Conservation (phyloP, 2,329 filamentous ascomycete species). For the Penicillium griseofulvum region DNA sequence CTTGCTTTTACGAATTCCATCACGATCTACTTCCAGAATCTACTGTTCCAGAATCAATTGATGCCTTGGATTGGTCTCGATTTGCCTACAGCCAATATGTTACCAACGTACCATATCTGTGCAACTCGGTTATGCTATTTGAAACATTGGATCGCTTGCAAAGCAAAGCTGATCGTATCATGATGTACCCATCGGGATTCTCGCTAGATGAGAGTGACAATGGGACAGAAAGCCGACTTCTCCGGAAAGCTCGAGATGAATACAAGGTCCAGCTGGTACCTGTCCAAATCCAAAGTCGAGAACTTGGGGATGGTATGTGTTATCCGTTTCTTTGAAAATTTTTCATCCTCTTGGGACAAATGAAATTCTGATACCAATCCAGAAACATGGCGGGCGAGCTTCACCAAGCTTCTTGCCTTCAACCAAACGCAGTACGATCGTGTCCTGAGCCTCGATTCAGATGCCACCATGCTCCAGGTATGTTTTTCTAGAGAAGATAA, state of each 20-base stretch:
- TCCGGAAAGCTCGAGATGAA: constrained; percentile 46
- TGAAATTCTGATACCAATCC: constrained; percentile 16
- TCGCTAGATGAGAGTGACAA: constrained; percentile 13
- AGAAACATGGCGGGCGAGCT: constrained; percentile 58
- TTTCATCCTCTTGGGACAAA: no score
- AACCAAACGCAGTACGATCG: constrained; percentile 60
- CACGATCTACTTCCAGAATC: no score
- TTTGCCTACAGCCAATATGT: constrained; percentile 34
- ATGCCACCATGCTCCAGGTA: constrained; percentile 54
- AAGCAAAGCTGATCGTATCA: constrained; percentile 26
- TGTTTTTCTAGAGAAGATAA: neutral
- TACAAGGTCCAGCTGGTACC: constrained; percentile 50
- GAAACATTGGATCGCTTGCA: constrained; percentile 25
- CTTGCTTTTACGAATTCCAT: no score
- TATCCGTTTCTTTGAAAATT: no score
- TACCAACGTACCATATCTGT: constrained; percentile 29
- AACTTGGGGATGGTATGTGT: neutral
- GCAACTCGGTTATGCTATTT: constrained; percentile 36
- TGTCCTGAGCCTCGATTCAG: constrained; percentile 59
- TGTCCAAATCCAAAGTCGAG: constrained; percentile 25
- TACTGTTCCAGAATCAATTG: no score
- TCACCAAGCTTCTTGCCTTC: constrained; percentile 65
- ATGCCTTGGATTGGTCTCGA: constrained; percentile 23
- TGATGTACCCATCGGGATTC: neutral
- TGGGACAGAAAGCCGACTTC: constrained; percentile 37